Conservation (phyloP, 441 rosid species). For the Euphorbia corollata region DNA sequence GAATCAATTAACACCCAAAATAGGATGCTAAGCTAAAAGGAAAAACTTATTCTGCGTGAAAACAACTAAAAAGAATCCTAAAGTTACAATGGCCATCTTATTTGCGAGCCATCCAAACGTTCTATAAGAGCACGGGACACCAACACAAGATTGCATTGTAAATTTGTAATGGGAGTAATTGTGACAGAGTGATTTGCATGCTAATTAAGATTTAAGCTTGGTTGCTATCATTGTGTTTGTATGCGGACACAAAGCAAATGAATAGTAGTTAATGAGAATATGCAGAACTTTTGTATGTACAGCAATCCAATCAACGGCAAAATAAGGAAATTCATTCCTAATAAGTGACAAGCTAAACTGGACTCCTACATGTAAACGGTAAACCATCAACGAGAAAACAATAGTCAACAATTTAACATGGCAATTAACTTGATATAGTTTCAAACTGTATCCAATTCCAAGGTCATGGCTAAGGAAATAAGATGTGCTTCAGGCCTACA, state of each 20-base stretch:
- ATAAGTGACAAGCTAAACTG: not conserved
- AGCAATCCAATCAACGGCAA: slow-evolving; percentile 2
- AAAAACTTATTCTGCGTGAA: slow-evolving; percentile 13
- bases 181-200: not conserved
- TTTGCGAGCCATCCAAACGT: not conserved
- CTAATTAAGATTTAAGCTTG: not conserved
- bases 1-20: not conserved
- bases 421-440: not conserved
- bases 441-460: not conserved
- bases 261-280: not conserved
- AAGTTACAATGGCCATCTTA: not conserved
- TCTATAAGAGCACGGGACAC: not conserved
- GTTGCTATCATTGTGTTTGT: not conserved
- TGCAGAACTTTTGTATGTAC: not conserved
- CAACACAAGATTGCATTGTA: not conserved
- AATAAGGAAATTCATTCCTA: not conserved
- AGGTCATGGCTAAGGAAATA: not conserved
- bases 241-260: not conserved
- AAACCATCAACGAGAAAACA: too few relatives aligned
- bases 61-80: not conserved
- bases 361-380: not conserved
- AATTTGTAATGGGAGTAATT: not conserved
- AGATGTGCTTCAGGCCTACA: not conserved
- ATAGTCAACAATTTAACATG: not conserved
- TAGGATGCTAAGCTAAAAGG: slow-evolving; percentile 13